Base-by-base conservation (phyloP, 1,284 basidiomycete species). In the Boletus sp. region DNA sequence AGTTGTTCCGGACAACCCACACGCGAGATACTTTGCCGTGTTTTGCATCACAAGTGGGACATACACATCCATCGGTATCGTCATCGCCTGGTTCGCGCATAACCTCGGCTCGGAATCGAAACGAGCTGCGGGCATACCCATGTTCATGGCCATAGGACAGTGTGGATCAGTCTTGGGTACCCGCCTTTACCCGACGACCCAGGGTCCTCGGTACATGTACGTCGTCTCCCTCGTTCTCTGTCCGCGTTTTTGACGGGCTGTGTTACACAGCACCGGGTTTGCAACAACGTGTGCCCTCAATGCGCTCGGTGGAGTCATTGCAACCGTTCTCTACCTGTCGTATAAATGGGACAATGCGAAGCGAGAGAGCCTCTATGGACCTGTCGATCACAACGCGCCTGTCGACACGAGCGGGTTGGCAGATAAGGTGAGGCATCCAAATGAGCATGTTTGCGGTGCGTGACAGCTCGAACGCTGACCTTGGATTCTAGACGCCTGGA, bases 141-240 rank as follows among this genome's bases (percentile, higher is more conserved):
- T 89, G 74, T 91, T 90, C 71, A 90, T 90, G 86, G 84, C 87
- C 4, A 91, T 91, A 48, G 89, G 89, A 1, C 89, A 91, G 70
- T 85, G 87, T 60, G 89, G 89, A 27, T 89, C 87, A 62, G 74
- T 91, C 43, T 78, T 91, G 35, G 89, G 89, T 21, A 83, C 88
- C 0, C 88, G 91, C 64, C 72, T 91, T 9, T 91, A 84, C 71
- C 89, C 88, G 0, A 74, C 81, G 13, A 80, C 79, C 0, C 83
- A 91, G 52, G 83, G 83, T 0, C 89, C 90, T 2, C 74, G 75
- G 52, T 91, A 91, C 66, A 82, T 82, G 88, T 89, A 69, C 64
- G 77, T 72, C 21, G 6, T 28, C 4, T 33, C 3, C 10, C 2
- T 16, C 25, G 13, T 27, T 27, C 14, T 16, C n/a, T 23, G 13